Evolutionary conservation across 1,284 basidiomycete genomes (phyloP), one percentile per base, ranked within the genome.

Genomic region (Leccinum pachyderme): DNA sequence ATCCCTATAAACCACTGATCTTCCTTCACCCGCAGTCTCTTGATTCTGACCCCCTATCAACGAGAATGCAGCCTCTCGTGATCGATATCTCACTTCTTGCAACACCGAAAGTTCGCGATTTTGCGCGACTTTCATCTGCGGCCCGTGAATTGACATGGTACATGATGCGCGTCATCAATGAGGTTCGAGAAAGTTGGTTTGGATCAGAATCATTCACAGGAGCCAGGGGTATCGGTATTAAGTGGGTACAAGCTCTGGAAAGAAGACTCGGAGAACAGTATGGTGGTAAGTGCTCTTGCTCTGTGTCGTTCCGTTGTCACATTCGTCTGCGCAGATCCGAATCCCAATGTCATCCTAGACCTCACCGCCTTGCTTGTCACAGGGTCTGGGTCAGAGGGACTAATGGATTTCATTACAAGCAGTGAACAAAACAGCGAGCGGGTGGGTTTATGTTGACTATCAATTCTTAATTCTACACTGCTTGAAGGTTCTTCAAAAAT

Each of bases 391-490:
- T 83, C 87, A 28, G 87, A 89, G 54, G 74, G 86, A 5, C 73
- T 92, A 31, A 64, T 73, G 41, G 89, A 91, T 70, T 89, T 87
- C 67, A 76, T 92, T 51, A 83, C 85, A 15, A 89, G 87, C 61
- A 81, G 81, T 22, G 89, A 91, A 63, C 84, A 86, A 63, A 87
- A 87, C 78, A 89, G 85, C 57, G 89, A 92, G 72, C 77, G 90
- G 68, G 90, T 90, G 73, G 61, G 73, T 65, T 52, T 47, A 37
- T 54, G 59, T 29, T 55, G 59, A 59, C 62, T 47, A 54, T 58
- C 53, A 47, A 24, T 45, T 53, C 52, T 53, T 25, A 27, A 43
- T 49, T 60, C 66, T 61, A 66, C 59, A 44, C 58, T 55, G 37
- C 57, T 61, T 59, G 54, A 66, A 91, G 89, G 81, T 82, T 51